Base-by-base conservation (phyloP, 2,329 filamentous ascomycete species). In the Sporothrix variecibatus region DNA sequence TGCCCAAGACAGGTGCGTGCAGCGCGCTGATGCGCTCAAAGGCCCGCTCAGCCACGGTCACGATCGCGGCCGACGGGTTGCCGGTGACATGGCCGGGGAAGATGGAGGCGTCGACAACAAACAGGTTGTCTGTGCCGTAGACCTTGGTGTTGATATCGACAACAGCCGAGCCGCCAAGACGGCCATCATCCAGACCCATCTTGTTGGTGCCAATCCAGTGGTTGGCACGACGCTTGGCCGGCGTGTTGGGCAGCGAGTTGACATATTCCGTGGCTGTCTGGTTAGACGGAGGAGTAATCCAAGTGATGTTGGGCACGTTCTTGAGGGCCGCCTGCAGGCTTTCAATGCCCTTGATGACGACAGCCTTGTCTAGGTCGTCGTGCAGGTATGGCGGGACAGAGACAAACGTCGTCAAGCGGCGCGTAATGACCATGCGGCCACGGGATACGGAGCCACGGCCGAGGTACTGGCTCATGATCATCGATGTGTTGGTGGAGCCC, bases 101-200 rank as follows among this genome's bases (percentile, higher is more conserved):
- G 77, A 90, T 86, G 73, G 85, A 86, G 28, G 84, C 86, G 76
- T 89, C 87, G 2, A 89, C 85, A 12, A 88, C 84, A 78, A 87
- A 87, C 49, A 88, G 87, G 81, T 92, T 92, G 78, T 92, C 89
- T 0, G 88, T 92, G 51, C 90, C 90, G 78, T 89, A 92, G 5
- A 92, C 89, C 81, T 87, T 89, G 74, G 89, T 87, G 81, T 92
- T 84, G 15, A 85, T 80, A 77, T 92, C 90, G 0, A 92, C 90
- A 2, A 92, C 90, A 0, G 88, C 83, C 7, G 84, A 86, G 20
- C 90, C 89, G 20, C 80, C 82, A 68, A 81, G 76, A 11, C 87
- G 86, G n/a, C 88, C 88, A 67, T 89, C 86, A 73, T 89, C 85
- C 0, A 82, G 83, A 17, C 90, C 90, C 77, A 92, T 84, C 80